Conservation (phyloP, 441 rosid species). For the Populus tomentosa region DNA sequence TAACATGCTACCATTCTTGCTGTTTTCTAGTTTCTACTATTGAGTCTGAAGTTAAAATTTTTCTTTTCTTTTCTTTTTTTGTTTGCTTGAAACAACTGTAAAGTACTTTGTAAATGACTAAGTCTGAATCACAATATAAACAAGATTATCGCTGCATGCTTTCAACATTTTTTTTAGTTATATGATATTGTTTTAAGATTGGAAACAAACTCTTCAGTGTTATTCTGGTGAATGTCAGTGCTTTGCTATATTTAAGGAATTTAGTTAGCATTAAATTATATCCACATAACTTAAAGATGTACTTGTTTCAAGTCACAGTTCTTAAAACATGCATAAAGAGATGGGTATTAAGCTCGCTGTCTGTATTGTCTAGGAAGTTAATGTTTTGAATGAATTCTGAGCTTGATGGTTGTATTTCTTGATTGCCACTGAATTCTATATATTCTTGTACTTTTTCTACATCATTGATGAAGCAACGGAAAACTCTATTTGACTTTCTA, state of each 20-base stretch:
- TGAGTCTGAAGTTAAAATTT: no score
- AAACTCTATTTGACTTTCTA: neutral
- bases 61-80: no score
- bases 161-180: no score
- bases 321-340: neutral
- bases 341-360: neutral
- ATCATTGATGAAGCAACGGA: neutral
- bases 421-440: neutral
- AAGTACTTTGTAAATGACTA: no score
- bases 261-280: neutral
- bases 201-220: no score
- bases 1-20: no score
- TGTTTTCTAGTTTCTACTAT: no score
- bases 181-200: no score
- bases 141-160: no score
- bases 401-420: neutral
- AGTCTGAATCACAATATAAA: no score
- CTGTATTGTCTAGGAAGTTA: neutral
- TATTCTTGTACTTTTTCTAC: neutral
- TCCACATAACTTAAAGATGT: neutral
- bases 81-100: no score
- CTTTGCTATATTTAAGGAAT: neutral
- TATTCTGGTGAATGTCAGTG: no score
- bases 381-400: neutral
- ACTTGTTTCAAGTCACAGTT: neutral